phyloP scores from a whole-genome alignment of 495 filamentous ascomycete genomes.

The Penicillium dipodomyicola region DNA sequence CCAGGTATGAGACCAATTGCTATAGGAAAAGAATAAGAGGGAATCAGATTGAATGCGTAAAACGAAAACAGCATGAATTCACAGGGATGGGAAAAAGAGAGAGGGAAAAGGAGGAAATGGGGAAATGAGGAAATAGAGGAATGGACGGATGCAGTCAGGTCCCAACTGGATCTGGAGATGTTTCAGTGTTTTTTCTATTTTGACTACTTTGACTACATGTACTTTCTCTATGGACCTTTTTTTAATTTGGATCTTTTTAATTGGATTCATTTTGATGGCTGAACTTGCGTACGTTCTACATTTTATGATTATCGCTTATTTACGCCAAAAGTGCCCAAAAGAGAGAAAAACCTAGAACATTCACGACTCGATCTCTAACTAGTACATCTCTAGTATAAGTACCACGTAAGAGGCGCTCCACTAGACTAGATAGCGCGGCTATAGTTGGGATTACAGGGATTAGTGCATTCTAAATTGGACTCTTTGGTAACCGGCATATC shows the following conservation, averaged over 20 bases:
- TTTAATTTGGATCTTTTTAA: background rate
- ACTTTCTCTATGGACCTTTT: background rate
- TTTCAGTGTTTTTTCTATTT: slow-evolving; percentile 19
- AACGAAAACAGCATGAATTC: slow-evolving; percentile 12
- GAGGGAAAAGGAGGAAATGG: background rate
- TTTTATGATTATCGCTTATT: background rate
- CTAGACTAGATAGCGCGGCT: background rate
- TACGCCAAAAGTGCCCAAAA: too few relatives aligned
- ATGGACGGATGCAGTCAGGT: slow-evolving; percentile 26
- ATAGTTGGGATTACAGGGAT: background rate
- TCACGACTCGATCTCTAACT: too few relatives aligned
- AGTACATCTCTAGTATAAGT: background rate
- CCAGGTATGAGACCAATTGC: background rate
- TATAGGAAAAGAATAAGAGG: background rate
- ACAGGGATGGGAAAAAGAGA: background rate
- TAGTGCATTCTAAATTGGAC: background rate
- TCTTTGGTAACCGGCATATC: background rate
- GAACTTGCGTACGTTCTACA: too few relatives aligned
- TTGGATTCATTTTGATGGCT: background rate
- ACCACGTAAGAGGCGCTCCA: background rate
- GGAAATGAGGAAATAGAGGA: slow-evolving; percentile 16
- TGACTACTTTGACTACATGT: background rate
- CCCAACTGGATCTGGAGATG: slow-evolving; percentile 13
- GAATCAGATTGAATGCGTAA: slow-evolving; percentile 7
- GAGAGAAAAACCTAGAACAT: background rate